These are phyloP conservation scores for Claviceps sp. DNA, from an alignment of 2,329 filamentous ascomycete genomes.

Conservation along the genomic window DNA sequence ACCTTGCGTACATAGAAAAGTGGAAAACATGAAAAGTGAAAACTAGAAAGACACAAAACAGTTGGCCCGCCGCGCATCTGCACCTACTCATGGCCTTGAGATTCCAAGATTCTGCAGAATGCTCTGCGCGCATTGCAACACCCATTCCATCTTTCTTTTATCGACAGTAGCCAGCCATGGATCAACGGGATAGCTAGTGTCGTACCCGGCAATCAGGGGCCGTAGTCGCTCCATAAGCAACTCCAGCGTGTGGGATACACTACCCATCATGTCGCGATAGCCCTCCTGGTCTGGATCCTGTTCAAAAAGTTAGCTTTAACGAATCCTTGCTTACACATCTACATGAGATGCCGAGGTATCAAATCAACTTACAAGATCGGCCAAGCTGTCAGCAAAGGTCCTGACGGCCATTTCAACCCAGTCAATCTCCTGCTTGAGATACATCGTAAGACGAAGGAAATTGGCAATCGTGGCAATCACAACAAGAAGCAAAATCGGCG, in stretches of 20 bases:
- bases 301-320: conserved; percentile 8
- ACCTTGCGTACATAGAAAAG: no score
- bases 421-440: conserved; percentile 40
- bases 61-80: no score
- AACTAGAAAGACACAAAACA: background rate
- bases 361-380: conserved; percentile 33
- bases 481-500: conserved; percentile 48
- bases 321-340: background rate
- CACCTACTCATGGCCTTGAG: conserved; percentile 15
- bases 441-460: conserved; percentile 37
- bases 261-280: conserved; percentile 23
- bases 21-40: no score
- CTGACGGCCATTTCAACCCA: conserved; percentile 49
- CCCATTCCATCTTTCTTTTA: conserved; percentile 25
- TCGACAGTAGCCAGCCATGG: conserved; percentile 26
- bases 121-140: conserved; percentile 22
- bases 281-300: conserved; percentile 26
- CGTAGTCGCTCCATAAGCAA: conserved; percentile 22
- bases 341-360: no score
- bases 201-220: conserved; percentile 20
- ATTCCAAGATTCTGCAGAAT: conserved; percentile 20
- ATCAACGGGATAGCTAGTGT: conserved; percentile 24
- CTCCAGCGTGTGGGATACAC: conserved; percentile 25
- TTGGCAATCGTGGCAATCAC: conserved; percentile 51
- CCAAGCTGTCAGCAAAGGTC: conserved; percentile 34